Percentiles rank a stretch among this genome's conserved stretches.
Conservation (phyloP, 2,329 filamentous ascomycete genomes). For the Allantophomopsis lycopodina region DNA sequence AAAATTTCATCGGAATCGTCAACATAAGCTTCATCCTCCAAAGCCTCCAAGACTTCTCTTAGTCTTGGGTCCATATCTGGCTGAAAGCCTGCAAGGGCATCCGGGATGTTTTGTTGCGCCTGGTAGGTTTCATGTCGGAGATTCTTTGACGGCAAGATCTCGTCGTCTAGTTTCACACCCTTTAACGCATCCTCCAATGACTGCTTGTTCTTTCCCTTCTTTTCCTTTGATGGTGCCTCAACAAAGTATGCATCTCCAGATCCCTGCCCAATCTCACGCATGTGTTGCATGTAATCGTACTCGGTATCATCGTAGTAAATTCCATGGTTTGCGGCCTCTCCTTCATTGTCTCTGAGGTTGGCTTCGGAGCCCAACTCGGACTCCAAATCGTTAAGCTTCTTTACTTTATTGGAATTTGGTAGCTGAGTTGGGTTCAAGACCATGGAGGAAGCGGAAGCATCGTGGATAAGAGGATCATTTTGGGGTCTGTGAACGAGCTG, state of each 20-base stretch:
- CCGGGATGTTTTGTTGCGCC: constrained; percentile 83
- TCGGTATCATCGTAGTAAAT: constrained; percentile 90
- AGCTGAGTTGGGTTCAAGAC: constrained; percentile 60
- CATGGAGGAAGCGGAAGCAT: constrained; percentile 77
- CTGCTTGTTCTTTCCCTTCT: constrained; percentile 63
- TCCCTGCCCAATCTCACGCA: constrained; percentile 70
- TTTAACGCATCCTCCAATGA: constrained; percentile 72
- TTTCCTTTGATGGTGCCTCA: constrained; percentile 47
- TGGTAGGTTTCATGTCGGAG: constrained; percentile 70
- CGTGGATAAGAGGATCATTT: constrained; percentile 94
- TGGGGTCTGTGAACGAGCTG: constrained; percentile 91
- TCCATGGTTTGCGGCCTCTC: constrained; percentile 87
- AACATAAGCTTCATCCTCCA: constrained; percentile 93
- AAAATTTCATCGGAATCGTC: constrained; percentile 78
- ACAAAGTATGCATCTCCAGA: constrained; percentile 68
- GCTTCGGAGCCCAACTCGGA: constrained; percentile 60
- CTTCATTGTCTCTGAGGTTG: constrained; percentile 73
- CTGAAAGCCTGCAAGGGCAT: constrained; percentile 84
- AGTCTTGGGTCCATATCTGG: constrained; percentile 95
- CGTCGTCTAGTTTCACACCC: constrained; percentile 52
- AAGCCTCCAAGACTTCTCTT: constrained; percentile 79
- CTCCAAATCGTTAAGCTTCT: constrained; percentile 61
- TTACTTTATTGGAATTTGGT: constrained; percentile 38
- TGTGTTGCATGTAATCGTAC: constrained; percentile 99
- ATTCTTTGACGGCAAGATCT: constrained; percentile 69